Evolutionary conservation across 805 yeast species (phyloP).

Genomic region (Ogataea polymorpha): DNA sequence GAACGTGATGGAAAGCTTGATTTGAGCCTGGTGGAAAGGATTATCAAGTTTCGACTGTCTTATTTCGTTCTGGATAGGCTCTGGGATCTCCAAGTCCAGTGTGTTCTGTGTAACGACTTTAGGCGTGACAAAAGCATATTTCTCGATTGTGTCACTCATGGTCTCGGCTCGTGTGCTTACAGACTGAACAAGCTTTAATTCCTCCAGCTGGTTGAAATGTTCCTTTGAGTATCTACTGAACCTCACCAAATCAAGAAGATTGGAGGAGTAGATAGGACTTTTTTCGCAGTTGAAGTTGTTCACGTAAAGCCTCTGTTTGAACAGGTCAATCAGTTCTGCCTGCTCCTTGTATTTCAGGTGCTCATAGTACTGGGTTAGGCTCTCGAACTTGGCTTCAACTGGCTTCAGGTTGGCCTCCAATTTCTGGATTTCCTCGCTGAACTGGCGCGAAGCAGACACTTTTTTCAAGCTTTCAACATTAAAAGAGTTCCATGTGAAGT

Average conservation of each 20-base stretch:
- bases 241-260: constrained; percentile 44
- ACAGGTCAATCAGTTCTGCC: constrained; percentile 45
- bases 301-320: constrained; percentile 57
- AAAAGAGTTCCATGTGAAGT: constrained; percentile 44
- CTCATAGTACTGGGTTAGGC: constrained; percentile 58
- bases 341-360: constrained; percentile 52
- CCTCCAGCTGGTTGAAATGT: constrained; percentile 26
- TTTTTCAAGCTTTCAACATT: constrained; percentile 41
- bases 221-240: constrained; percentile 29
- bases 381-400: constrained; percentile 32
- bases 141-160: constrained; percentile 56
- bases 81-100: constrained; percentile 49
- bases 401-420: constrained; percentile 38
- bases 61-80: constrained; percentile 30
- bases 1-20: constrained; percentile 85
- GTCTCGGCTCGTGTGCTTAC: constrained; percentile 37
- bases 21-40: constrained; percentile 80
- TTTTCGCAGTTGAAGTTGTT: constrained; percentile 64
- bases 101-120: constrained; percentile 74
- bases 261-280: constrained; percentile 65
- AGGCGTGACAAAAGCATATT: constrained; percentile 87
- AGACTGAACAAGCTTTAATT: constrained; percentile 39
- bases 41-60: constrained; percentile 32
- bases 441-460: constrained; percentile 45
- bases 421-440: constrained; percentile 42